Evolutionary conservation across 139 green algal genomes (phyloP), one percentile per base, ranked within the genome.

Genomic region (Chlorella sorokiniana): DNA sequence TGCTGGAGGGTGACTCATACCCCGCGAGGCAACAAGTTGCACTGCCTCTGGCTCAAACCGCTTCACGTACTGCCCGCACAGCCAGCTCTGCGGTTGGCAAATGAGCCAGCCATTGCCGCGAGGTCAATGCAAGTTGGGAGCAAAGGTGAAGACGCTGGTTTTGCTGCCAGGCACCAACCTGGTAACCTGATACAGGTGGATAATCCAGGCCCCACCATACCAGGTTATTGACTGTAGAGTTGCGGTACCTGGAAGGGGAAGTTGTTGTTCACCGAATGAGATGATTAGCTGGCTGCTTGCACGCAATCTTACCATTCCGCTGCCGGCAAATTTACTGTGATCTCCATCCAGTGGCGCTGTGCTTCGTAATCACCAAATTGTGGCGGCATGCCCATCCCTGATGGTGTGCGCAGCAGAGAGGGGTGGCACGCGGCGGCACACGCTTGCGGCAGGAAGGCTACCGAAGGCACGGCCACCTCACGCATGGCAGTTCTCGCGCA

Each of bases 291-390:
- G n/a, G 16, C 7, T 41, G 41, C 25, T 33, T 22, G 22, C 40
- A 41, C 20, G 2, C 2, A 0, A 14, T 22, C 84, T 70, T 85
- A 99, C 96, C 96, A 99, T 29, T 97, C 70, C 1, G 23, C 44
- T 0, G 91, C n/a, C 0, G 93, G 93, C 54, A 94, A 41, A 72
- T 97, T 88, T 0, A 95, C 37, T 0, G 97, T 96, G 16, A 99
- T 69, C 88, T 99, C 97, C 97, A 99, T 99, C 97, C 97, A 99
- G 81, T 99, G 97, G 0, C 97, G 87, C 87, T 99, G 97, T 11
- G 97, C 97, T 78, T 99, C 97, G 81, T 98, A 99, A 83, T 99
- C 97, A 0, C 97, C 97, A 86, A 91, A 99, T 51, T 90, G 94
- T 16, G 97, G 97, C 2, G 94, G 88, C 5, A 71, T 88, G 1